phyloP scores from a whole-genome alignment of 306 rosid genomes.

The Dalbergia oliveri region DNA sequence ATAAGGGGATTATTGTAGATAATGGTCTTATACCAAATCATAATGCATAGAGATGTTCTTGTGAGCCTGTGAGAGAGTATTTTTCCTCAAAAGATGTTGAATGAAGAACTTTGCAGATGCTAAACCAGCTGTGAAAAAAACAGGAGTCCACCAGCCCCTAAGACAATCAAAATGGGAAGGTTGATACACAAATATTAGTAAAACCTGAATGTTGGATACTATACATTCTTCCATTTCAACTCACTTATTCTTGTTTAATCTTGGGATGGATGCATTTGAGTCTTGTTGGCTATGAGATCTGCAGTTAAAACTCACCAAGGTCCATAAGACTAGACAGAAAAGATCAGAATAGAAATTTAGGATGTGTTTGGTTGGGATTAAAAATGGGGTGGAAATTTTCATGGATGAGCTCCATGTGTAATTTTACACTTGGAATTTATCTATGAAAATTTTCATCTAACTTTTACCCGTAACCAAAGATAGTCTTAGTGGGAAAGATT shows the following conservation, averaged over 20 bases:
- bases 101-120: constrained; percentile 81
- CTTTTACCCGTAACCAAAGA: too few relatives aligned
- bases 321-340: background rate
- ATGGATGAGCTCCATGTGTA: too few relatives aligned
- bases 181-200: constrained; percentile 10
- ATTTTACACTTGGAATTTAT: too few relatives aligned
- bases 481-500: too few relatives aligned
- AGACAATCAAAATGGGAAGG: constrained; percentile 29
- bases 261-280: constrained; percentile 58
- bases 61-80: constrained; percentile 90
- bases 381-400: too few relatives aligned
- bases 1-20: background rate
- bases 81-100: constrained; percentile 77
- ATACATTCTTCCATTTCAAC: background rate
- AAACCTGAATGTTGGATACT: background rate
- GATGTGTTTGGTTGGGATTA: too few relatives aligned
- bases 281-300: constrained; percentile 90
- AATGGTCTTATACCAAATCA: constrained; percentile 67
- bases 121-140: constrained; percentile 74
- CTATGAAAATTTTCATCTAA: too few relatives aligned
- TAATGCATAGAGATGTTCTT: constrained; percentile 91
- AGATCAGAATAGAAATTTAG: too few relatives aligned
- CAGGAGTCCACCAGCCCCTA: constrained; percentile 98
- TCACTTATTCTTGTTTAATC: constrained; percentile 64
- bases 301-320: constrained; percentile 38